Evolutionary conservation across 2,329 filamentous ascomycete genomes (phyloP).

Genomic region (Endothia cerciana): DNA sequence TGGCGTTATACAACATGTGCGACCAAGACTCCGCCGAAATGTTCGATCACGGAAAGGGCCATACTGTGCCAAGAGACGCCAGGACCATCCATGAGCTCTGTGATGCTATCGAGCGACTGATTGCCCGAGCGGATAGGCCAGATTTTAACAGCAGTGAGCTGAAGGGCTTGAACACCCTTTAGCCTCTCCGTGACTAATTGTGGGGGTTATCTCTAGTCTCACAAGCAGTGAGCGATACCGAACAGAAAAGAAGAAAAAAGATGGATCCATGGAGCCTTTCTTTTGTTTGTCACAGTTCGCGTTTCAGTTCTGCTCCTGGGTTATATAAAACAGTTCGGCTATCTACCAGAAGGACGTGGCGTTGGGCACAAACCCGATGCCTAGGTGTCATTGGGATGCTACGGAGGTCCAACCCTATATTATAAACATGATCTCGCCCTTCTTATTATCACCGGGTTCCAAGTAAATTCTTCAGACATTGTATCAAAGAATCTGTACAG

Average conservation of each 20-base stretch:
- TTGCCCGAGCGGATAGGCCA: not conserved
- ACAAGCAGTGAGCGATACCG: not conserved
- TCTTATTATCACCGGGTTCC: too few species aligned
- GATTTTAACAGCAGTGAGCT: not conserved
- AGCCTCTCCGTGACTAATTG: not conserved
- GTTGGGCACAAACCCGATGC: too few species aligned
- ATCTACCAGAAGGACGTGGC: too few species aligned
- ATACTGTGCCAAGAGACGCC: constrained; percentile 43
- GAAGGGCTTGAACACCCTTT: not conserved
- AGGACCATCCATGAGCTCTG: constrained; percentile 40
- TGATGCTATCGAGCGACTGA: constrained; percentile 3
- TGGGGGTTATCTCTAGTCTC: not conserved
- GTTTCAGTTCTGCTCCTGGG: not conserved
- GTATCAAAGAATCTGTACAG: too few species aligned
- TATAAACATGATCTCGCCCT: too few species aligned
- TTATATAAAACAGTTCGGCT: too few species aligned
- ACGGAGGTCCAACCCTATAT: too few species aligned
- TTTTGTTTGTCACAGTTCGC: not conserved
- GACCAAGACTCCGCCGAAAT: constrained; percentile 45
- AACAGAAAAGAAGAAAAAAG: not conserved
- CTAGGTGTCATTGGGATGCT: too few species aligned
- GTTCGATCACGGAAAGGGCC: constrained; percentile 49
- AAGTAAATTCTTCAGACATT: too few species aligned
- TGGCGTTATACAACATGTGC: constrained; percentile 41
- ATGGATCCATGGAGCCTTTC: not conserved